phyloP scores from a whole-genome alignment of 345 rosid species.

The Aurinia saxatilis region DNA sequence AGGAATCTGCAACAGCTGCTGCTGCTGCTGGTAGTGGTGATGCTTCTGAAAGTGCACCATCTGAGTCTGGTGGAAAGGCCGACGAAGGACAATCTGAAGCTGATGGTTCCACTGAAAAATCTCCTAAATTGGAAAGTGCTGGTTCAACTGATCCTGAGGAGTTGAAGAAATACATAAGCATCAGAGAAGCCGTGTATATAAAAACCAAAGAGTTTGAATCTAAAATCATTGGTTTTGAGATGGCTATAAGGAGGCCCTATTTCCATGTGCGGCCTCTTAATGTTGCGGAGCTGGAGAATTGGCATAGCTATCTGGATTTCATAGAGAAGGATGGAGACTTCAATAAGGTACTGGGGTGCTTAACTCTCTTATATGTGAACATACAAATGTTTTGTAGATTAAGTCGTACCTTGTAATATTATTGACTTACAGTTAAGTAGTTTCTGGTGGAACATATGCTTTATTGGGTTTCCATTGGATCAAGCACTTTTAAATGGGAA shows the following conservation, averaged over 20 bases:
- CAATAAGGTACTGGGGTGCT: conserved; percentile 67
- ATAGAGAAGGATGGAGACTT: conserved; percentile 78
- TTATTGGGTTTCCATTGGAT: conserved; percentile 98
- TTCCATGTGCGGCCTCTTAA: conserved; percentile 92
- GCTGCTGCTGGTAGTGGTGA: conserved; percentile 29
- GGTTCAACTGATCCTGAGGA: conserved; percentile 82
- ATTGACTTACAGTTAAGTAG: conserved; percentile 87
- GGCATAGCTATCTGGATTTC: conserved; percentile 88
- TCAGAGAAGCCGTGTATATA: conserved; percentile 83
- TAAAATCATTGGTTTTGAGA: conserved; percentile 89
- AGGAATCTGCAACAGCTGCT: conserved; percentile 46
- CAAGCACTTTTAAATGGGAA: conserved; percentile 94
- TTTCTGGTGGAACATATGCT: conserved; percentile 92
- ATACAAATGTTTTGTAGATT: conserved; percentile 43
- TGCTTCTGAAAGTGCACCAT: conserved; percentile 28
- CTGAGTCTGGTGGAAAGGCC: conserved; percentile 40
- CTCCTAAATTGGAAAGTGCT: conserved; percentile 57
- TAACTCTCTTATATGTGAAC: conserved; percentile 32
- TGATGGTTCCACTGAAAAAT: conserved; percentile 42
- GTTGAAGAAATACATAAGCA: conserved; percentile 75
- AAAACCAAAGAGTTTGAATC: conserved; percentile 96
- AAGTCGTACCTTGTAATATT: conserved; percentile 49
- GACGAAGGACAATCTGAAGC: conserved; percentile 52
- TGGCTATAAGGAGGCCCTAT: conserved; percentile 95
- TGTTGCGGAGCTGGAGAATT: conserved; percentile 86